Evolutionary conservation across 2,329 filamentous ascomycete species (phyloP).

Genomic region (Byssoonygena ceratinophila): DNA sequence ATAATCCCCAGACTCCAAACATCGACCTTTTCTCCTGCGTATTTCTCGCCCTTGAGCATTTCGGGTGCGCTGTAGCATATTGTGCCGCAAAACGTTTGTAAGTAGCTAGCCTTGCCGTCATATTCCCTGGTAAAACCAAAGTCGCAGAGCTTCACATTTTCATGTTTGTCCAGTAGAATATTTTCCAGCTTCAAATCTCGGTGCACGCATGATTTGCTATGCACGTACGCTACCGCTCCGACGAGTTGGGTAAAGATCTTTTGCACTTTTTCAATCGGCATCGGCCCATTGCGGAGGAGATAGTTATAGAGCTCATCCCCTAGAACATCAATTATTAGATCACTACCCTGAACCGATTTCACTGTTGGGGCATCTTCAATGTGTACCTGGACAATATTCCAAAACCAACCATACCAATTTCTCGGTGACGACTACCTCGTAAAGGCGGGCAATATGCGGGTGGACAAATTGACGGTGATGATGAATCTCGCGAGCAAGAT

Average conservation of each 20-base stretch:
- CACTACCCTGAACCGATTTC: constrained; percentile 6
- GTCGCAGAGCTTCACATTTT: constrained; percentile 94
- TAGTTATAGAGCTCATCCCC: constrained; percentile 97
- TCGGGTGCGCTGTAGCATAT: constrained; percentile 96
- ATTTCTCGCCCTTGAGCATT: constrained; percentile 97
- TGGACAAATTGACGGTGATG: constrained; percentile 97
- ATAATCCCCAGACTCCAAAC: constrained; percentile 97
- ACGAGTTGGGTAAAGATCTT: constrained; percentile 94
- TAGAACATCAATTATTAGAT: constrained; percentile 27
- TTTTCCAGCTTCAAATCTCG: constrained; percentile 95
- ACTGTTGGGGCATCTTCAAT: neutral
- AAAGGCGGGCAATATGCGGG: constrained; percentile 89
- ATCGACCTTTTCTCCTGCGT: constrained; percentile 94
- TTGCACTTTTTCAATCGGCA: constrained; percentile 78
- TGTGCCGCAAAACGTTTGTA: constrained; percentile 96
- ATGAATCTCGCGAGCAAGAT: constrained; percentile 93
- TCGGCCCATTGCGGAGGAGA: constrained; percentile 72
- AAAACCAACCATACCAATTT: constrained; percentile 88
- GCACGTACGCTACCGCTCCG: constrained; percentile 88
- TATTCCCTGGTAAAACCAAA: constrained; percentile 98
- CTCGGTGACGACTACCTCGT: constrained; percentile 97
- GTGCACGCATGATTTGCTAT: constrained; percentile 90
- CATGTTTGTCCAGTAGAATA: constrained; percentile 88
- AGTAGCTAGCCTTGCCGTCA: constrained; percentile 82
- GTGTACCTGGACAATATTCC: constrained; percentile 82